These are phyloP conservation scores for Neoboletus magnificus DNA, from an alignment of 768 basidiomycete genomes.

Conservation along the genomic window DNA sequence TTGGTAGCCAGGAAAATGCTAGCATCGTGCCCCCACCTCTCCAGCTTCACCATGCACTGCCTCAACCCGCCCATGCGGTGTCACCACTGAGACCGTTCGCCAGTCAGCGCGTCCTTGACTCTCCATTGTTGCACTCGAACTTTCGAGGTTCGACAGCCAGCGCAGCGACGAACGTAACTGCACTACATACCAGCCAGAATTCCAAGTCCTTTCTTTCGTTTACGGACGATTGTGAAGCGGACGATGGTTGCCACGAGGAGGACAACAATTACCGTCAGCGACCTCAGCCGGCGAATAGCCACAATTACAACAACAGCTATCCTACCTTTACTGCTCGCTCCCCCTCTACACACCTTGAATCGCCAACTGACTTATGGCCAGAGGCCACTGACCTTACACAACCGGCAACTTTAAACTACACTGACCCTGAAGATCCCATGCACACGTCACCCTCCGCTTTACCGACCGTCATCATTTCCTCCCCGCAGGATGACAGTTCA, in stretches of 20 bases:
- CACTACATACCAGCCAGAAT: slow-evolving; percentile 8
- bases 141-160: slow-evolving; percentile 44
- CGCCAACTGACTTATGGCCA: slow-evolving; percentile 17
- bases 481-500: slow-evolving; percentile 31
- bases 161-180: slow-evolving; percentile 24
- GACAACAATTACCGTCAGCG: slow-evolving; percentile 38
- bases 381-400: slow-evolving; percentile 5
- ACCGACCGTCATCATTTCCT: slow-evolving; percentile 57
- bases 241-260: slow-evolving; percentile 36
- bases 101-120: slow-evolving; percentile 31
- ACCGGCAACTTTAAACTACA: slow-evolving; percentile 1
- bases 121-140: slow-evolving; percentile 47
- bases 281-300: neutral
- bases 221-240: slow-evolving; percentile 33
- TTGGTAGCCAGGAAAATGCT: neutral
- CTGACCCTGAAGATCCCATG: slow-evolving; percentile 15
- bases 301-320: slow-evolving; percentile 1
- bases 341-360: neutral
- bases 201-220: slow-evolving; percentile 28
- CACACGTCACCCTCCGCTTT: slow-evolving; percentile 27
- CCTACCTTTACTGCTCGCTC: neutral
- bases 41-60: slow-evolving; percentile 8
- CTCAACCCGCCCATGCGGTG: neutral
- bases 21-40: slow-evolving; percentile 4
- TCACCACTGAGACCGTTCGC: slow-evolving; percentile 12